Percentiles rank a stretch among this genome's conserved stretches.
These are phyloP conservation scores for Boletellus deceptivus DNA, from an alignment of 1,284 basidiomycete species.

Conservation along the genomic window DNA sequence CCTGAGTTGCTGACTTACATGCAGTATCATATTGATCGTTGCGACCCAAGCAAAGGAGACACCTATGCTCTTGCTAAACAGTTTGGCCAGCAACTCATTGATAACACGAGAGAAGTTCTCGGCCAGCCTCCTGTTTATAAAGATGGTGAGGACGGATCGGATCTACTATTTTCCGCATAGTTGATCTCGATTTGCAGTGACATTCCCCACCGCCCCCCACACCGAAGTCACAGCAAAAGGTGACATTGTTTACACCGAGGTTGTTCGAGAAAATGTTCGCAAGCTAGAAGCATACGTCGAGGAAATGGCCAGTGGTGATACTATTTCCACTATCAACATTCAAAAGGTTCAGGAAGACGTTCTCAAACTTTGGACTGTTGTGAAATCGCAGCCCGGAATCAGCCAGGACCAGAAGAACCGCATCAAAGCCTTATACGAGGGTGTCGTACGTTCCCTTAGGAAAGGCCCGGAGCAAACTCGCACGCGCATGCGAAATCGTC, in stretches of 20 bases:
- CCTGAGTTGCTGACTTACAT: constrained; percentile 88
- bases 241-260: constrained; percentile 92
- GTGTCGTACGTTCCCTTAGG: constrained; percentile 83
- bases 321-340: constrained; percentile 83
- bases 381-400: constrained; percentile 96
- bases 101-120: constrained; percentile 88
- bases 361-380: constrained; percentile 94
- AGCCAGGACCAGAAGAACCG: constrained; percentile 96
- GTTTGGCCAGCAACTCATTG: constrained; percentile 94
- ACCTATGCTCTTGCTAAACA: constrained; percentile 94
- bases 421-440: constrained; percentile 95
- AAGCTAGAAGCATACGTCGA: constrained; percentile 98
- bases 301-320: constrained; percentile 96
- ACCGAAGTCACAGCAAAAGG: constrained; percentile 93
- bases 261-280: constrained; percentile 92
- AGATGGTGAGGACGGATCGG: constrained; percentile 63
- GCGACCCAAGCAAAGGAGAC: constrained; percentile 81
- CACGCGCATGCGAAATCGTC: constrained; percentile 63
- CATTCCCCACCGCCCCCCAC: constrained; percentile 96
- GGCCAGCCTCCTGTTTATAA: constrained; percentile 87
- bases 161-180: neutral
- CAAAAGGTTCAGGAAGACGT: constrained; percentile 97
- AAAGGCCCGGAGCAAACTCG: constrained; percentile 62
- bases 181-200: constrained; percentile 53
- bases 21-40: constrained; percentile 91